Evolutionary conservation across 129 eudicot genomes (phyloP).

Genomic region (Pseudognaphalium luteoalbum): DNA sequence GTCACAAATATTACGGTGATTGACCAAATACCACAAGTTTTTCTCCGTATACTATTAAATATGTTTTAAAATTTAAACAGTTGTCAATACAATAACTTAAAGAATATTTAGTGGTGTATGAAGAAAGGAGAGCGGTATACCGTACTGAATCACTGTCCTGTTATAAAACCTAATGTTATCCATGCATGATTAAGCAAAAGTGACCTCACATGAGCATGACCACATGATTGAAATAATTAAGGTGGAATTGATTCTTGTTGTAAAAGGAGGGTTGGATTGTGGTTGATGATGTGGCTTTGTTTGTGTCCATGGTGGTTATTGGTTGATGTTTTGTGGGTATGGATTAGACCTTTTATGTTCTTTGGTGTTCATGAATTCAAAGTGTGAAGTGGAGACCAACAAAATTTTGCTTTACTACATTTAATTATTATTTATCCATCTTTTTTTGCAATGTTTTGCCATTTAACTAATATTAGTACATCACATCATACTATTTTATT

Average conservation of each 20-base stretch:
- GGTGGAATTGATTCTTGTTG: constrained; percentile 37
- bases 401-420: not conserved
- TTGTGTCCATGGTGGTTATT: constrained; percentile 36
- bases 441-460: not conserved
- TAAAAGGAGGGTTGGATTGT: constrained; percentile 19
- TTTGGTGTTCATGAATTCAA: constrained; percentile 27
- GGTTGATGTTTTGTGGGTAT: constrained; percentile 38
- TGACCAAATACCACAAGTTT: too few species aligned
- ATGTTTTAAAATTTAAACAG: too few species aligned
- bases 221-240: constrained; percentile 38
- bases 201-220: constrained; percentile 27
- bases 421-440: not conserved
- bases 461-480: too few species aligned
- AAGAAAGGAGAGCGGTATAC: too few species aligned
- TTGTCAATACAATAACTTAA: too few species aligned
- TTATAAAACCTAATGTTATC: constrained; percentile 11
- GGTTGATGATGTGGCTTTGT: constrained; percentile 40
- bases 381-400: constrained; percentile 18
- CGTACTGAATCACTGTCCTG: too few species aligned
- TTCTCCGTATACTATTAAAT: too few species aligned
- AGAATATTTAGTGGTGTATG: too few species aligned
- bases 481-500: too few species aligned
- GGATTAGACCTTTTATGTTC: constrained; percentile 32
- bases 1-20: too few species aligned
- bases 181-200: not conserved